These are phyloP conservation scores for Hydnum rufescens DNA, from an alignment of 768 basidiomycete genomes.

Conservation along the genomic window DNA sequence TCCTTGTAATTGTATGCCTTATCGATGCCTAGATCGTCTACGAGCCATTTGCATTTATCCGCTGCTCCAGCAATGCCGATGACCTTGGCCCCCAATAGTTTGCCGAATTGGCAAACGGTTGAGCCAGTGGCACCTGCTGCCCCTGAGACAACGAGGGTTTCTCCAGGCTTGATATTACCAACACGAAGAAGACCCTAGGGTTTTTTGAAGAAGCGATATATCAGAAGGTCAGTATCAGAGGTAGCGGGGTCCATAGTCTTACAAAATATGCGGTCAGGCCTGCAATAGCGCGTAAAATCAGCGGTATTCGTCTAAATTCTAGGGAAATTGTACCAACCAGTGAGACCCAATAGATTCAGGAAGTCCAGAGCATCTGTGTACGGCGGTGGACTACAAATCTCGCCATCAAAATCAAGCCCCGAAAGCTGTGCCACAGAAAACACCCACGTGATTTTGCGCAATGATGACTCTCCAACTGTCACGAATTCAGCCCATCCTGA, in stretches of 20 bases:
- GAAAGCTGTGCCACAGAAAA: slow-evolving; percentile 17
- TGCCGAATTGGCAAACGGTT: slow-evolving; percentile 67
- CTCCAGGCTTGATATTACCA: slow-evolving; percentile 61
- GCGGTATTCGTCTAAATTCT: neutral
- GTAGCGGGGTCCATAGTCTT: slow-evolving; percentile 13
- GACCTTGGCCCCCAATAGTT: slow-evolving; percentile 47
- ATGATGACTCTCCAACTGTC: slow-evolving; percentile 32
- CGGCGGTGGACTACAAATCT: slow-evolving; percentile 19
- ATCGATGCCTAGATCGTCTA: slow-evolving; percentile 64
- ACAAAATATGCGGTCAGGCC: slow-evolving; percentile 86
- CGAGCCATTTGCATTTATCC: slow-evolving; percentile 78
- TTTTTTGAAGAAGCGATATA: neutral
- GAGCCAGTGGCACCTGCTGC: slow-evolving; percentile 86
- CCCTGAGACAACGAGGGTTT: slow-evolving; percentile 71
- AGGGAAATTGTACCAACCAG: slow-evolving; percentile 29
- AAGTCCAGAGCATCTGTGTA: slow-evolving; percentile 56
- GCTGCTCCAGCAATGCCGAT: slow-evolving; percentile 70
- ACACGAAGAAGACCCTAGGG: slow-evolving; percentile 62
- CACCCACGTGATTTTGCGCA: slow-evolving; percentile 37
- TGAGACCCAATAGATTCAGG: slow-evolving; percentile 55
- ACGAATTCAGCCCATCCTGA: slow-evolving; percentile 73
- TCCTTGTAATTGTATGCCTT: slow-evolving; percentile 78
- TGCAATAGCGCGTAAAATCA: slow-evolving; percentile 15
- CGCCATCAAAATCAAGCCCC: slow-evolving; percentile 11
- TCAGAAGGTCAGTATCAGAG: slow-evolving; percentile 1